Evolutionary conservation across 768 basidiomycete genomes (phyloP).

Genomic region (Mycena floridula): DNA sequence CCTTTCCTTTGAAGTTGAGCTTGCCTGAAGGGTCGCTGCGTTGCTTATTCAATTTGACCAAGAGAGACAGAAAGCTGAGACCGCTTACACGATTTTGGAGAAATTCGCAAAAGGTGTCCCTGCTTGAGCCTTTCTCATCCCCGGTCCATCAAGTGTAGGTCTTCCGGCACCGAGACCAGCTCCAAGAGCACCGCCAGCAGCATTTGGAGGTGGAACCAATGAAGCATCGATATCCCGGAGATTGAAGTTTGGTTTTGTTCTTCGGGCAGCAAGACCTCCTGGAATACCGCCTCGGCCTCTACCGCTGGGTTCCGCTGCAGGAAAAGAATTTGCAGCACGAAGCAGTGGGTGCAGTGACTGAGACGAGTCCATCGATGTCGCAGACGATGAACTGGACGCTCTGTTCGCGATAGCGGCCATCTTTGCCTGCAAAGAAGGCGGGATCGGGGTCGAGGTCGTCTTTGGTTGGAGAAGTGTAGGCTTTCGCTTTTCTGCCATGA

Average conservation of each 20-base stretch:
- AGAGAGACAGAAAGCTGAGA: slow-evolving; percentile 9
- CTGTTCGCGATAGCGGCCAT: slow-evolving; percentile 71
- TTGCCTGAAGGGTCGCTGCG: slow-evolving; percentile 97
- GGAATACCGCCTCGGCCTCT: slow-evolving; percentile 27
- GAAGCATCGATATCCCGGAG: slow-evolving; percentile 56
- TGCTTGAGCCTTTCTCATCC: slow-evolving; percentile 28
- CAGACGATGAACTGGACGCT: slow-evolving; percentile 11
- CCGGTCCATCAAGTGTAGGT: slow-evolving; percentile 39
- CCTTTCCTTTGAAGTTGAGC: slow-evolving; percentile 90
- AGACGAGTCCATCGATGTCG: slow-evolving; percentile 31
- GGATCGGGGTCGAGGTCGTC: slow-evolving; percentile 60
- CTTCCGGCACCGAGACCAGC: slow-evolving; percentile 71
- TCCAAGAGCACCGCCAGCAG: slow-evolving; percentile 49
- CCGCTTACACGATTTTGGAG: slow-evolving; percentile 83
- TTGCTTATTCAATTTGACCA: too few relatives aligned
- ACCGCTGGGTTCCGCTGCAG: slow-evolving; percentile 17
- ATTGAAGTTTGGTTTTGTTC: slow-evolving; percentile 51
- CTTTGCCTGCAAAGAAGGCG: slow-evolving; percentile 86
- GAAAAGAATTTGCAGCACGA: slow-evolving; percentile 28
- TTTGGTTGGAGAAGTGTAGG: slow-evolving; percentile 2
- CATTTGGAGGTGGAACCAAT: slow-evolving; percentile 26
- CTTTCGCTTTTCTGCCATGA: not conserved
- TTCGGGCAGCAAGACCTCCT: slow-evolving; percentile 31
- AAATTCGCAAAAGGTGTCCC: slow-evolving; percentile 87
- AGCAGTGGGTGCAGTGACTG: slow-evolving; percentile 18